Evolutionary conservation across 805 yeast species (phyloP).

Genomic region (Wickerhamomyces canadensis): DNA sequence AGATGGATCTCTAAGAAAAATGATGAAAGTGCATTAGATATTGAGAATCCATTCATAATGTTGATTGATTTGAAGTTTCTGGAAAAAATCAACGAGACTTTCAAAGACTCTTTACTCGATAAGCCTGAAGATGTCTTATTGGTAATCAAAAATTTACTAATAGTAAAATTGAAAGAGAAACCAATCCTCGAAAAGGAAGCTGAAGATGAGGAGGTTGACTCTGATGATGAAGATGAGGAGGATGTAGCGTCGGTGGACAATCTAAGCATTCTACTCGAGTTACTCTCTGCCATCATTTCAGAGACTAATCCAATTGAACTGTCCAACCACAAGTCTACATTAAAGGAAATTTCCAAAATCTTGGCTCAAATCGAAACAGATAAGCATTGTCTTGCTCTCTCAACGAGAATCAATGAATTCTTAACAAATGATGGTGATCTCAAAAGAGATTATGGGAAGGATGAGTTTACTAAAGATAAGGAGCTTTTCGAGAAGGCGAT

Average conservation of each 20-base stretch:
- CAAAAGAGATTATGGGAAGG: constrained; percentile 3
- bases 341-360: constrained; percentile 26
- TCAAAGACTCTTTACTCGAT: constrained; percentile 42
- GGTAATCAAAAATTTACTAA: constrained; percentile 39
- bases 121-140: constrained; percentile 51
- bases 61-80: constrained; percentile 59
- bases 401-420: constrained; percentile 13
- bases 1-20: constrained; percentile 46
- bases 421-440: constrained; percentile 7
- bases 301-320: constrained; percentile 22
- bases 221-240: constrained; percentile 27
- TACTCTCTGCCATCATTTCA: constrained; percentile 32
- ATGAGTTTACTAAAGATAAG: constrained; percentile 25
- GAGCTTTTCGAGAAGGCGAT: constrained; percentile 53
- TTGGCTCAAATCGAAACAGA: constrained; percentile 10
- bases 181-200: constrained; percentile 9
- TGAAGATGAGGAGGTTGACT: constrained; percentile 27
- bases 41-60: constrained; percentile 45
- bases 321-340: constrained; percentile 15
- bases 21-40: constrained; percentile 9
- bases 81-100: constrained; percentile 52
- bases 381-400: constrained; percentile 13
- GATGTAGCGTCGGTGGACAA: constrained; percentile 22
- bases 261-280: constrained; percentile 31
- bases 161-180: constrained; percentile 8